Evolutionary conservation across 1,139 yeast genomes (phyloP), one percentile per base, ranked within the genome.

Genomic region (Diutina sp.): DNA sequence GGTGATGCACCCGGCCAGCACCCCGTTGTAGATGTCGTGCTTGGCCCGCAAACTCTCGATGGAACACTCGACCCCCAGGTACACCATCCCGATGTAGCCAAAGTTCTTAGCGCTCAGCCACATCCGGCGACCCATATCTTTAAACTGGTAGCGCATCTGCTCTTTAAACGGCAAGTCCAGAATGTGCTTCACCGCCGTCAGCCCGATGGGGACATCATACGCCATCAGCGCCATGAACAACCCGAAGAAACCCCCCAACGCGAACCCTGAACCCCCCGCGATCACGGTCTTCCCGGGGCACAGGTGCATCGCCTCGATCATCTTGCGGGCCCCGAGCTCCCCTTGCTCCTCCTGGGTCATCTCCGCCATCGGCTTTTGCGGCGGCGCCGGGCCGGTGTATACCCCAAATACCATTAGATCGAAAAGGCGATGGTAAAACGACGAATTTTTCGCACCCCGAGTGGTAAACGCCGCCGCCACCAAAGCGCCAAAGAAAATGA

Each of bases 211-310:
- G 1, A 87, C 88, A 70, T 88, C 96, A 66, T 87, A 87, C 1
- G 90, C 83, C 87, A 84, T 85, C 55, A 96, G 86, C 4, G 98
- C 97, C 98, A 93, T 93, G 73, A 93, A 91, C 56, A 93, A 74
- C 60, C 99, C 98, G 69, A 93, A 90, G 60, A 91, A 88, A 61
- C 97, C 99, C 72, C 99, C 99, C 54, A 93, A 81, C 47, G 86
- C 93, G 72, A 90, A 93, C 52, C 99, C 99, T 18, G 96, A 85
- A 25, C 85, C 97, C 59, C 97, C 98, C 18, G 97, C 88, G 77
- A 91, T 84, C 46, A 79, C 84, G 0, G 97, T 83, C 69, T 93
- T 93, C 28, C 98, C 98, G 0, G 98, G 97, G 72, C 99, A 93
- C 18, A 96, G 88, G 61, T 86, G 85, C 91, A 90, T 89, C 70